Evolutionary conservation across 2,329 filamentous ascomycete species (phyloP).

Genomic region (Daldinia sp.): DNA sequence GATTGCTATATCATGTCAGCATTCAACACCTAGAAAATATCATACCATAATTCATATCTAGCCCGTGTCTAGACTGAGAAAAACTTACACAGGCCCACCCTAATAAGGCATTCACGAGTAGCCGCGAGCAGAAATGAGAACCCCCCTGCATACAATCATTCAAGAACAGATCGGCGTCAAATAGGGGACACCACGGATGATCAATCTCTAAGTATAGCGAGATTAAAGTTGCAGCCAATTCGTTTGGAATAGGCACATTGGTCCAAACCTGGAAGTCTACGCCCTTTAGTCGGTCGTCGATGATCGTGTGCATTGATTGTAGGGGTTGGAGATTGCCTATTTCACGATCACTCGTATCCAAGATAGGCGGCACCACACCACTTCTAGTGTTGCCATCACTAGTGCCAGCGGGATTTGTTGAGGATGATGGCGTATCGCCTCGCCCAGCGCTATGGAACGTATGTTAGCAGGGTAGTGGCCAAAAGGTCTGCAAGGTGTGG

Average conservation of each 20-base stretch:
- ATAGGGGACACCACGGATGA: slow-evolving; percentile 34
- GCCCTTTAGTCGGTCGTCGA: slow-evolving; percentile 26
- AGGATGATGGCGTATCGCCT: slow-evolving; percentile 17
- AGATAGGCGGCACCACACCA: neutral
- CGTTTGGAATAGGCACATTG: slow-evolving; percentile 30
- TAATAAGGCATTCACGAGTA: slow-evolving; percentile 32
- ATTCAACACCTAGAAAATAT: neutral
- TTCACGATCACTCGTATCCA: neutral
- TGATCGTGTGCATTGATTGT: slow-evolving; percentile 15
- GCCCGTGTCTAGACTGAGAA: neutral
- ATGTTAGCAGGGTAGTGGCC: slow-evolving; percentile 8
- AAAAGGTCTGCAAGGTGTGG: neutral
- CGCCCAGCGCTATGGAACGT: slow-evolving; percentile 1
- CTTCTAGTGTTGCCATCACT: slow-evolving; percentile 5
- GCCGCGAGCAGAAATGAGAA: slow-evolving; percentile 31
- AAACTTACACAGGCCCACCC: slow-evolving; percentile 35
- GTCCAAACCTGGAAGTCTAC: slow-evolving; percentile 33
- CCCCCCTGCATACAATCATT: slow-evolving; percentile 25
- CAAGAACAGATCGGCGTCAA: slow-evolving; percentile 36
- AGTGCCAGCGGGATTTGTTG: neutral
- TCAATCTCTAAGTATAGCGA: slow-evolving; percentile 34
- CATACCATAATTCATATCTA: neutral
- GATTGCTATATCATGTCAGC: slow-evolving; percentile 29
- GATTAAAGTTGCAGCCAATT: slow-evolving; percentile 27
- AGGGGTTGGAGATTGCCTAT: slow-evolving; percentile 18